Evolutionary conservation across 2,329 filamentous ascomycete species (phyloP).

Genomic region (Epichloe gansuensis): DNA sequence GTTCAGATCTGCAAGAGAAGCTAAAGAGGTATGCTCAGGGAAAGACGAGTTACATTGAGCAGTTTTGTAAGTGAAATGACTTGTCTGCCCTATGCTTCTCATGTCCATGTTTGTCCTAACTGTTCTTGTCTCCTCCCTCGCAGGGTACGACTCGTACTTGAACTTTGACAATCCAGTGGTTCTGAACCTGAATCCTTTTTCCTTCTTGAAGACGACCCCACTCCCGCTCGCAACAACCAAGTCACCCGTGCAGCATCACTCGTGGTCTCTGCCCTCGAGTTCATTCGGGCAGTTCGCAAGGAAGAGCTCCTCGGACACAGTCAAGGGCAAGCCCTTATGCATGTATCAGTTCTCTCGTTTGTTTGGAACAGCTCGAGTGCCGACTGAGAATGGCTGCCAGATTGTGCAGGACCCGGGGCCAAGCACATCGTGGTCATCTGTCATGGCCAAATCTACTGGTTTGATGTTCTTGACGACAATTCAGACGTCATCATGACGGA

Average conservation of each 20-base stretch:
- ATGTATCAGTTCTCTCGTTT: slow-evolving; percentile 98
- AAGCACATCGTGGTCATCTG: slow-evolving; percentile 91
- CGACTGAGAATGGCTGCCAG: slow-evolving; percentile 87
- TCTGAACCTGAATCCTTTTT: slow-evolving; percentile 94
- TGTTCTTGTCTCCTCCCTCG: slow-evolving; percentile 4
- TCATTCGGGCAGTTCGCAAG: slow-evolving; percentile 82
- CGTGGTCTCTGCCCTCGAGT: slow-evolving; percentile 79
- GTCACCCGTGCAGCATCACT: slow-evolving; percentile 88
- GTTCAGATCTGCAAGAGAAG: slow-evolving; percentile 75
- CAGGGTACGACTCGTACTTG: slow-evolving; percentile 97
- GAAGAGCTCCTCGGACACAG: slow-evolving; percentile 85
- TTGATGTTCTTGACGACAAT: slow-evolving; percentile 90
- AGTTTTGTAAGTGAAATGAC: slow-evolving; percentile 65
- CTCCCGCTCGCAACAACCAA: slow-evolving; percentile 90
- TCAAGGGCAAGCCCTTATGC: slow-evolving; percentile 75
- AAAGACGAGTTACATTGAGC: slow-evolving; percentile 94
- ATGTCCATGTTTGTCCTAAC: not conserved
- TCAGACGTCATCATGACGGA: slow-evolving; percentile 95
- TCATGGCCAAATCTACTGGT: slow-evolving; percentile 97
- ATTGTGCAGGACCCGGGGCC: slow-evolving; percentile 88
- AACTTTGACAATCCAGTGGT: slow-evolving; percentile 98
- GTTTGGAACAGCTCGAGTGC: slow-evolving; percentile 89
- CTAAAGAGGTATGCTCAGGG: slow-evolving; percentile 81
- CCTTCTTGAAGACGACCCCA: slow-evolving; percentile 91
- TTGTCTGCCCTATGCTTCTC: not conserved